These are phyloP conservation scores for Plantago major DNA, from an alignment of 257 asterid genomes.

Conservation along the genomic window DNA sequence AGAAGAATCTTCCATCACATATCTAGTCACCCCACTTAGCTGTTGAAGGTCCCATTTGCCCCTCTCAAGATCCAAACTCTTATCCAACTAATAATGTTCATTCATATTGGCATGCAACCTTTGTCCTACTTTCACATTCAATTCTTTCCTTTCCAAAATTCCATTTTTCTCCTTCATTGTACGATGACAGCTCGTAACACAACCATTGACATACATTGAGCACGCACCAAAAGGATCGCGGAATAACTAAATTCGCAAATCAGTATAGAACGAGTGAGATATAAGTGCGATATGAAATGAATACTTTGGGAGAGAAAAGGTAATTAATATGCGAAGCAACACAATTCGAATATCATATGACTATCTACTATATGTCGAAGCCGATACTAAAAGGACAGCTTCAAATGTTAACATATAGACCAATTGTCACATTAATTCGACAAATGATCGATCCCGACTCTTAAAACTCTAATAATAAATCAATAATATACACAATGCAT, in stretches of 20 bases:
- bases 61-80: constrained; percentile 12
- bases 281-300: too few relatives aligned
- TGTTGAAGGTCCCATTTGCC: constrained; percentile 16
- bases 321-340: neutral
- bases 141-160: neutral
- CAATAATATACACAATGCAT: neutral
- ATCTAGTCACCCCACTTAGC: constrained; percentile 18
- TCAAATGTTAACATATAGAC: constrained; percentile 4
- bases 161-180: too few relatives aligned
- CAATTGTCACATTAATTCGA: constrained; percentile 10
- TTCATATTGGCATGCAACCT: constrained; percentile 2
- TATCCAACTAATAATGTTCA: neutral
- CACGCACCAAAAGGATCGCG: too few relatives aligned
- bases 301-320: too few relatives aligned
- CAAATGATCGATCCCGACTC: constrained; percentile 1
- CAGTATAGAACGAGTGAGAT: too few relatives aligned
- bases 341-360: neutral
- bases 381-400: constrained; percentile 21
- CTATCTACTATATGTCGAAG: constrained; percentile 3
- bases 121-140: constrained; percentile 1
- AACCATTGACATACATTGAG: too few relatives aligned
- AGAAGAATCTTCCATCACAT: constrained; percentile 17
- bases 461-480: neutral
- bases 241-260: too few relatives aligned
- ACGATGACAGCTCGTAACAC: too few relatives aligned